Evolutionary conservation across 495 filamentous ascomycete species (phyloP).

Genomic region (Astrothelium macrocarpum): DNA sequence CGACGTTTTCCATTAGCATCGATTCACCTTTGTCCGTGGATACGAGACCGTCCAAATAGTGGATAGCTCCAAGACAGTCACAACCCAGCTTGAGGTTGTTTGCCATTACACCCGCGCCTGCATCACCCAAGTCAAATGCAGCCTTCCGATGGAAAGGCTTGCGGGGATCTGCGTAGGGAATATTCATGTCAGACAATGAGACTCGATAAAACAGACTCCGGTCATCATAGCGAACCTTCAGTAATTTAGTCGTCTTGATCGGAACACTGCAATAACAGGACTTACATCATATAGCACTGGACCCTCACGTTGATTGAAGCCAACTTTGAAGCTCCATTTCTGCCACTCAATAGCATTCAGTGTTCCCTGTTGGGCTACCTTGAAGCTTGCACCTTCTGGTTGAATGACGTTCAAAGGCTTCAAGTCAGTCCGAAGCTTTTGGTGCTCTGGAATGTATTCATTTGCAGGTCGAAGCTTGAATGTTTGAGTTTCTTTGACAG

Average conservation of each 20-base stretch:
- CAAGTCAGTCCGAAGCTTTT: slow-evolving; percentile 52
- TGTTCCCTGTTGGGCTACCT: slow-evolving; percentile 36
- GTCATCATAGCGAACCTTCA: slow-evolving; percentile 53
- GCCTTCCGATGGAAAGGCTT: slow-evolving; percentile 67
- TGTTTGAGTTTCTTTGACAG: slow-evolving; percentile 42
- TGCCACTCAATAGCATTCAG: slow-evolving; percentile 52
- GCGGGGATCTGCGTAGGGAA: slow-evolving; percentile 66
- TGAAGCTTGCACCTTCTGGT: slow-evolving; percentile 67
- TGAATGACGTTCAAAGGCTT: slow-evolving; percentile 71
- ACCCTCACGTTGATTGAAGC: slow-evolving; percentile 66
- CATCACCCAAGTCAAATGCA: slow-evolving; percentile 72
- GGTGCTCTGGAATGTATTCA: slow-evolving; percentile 67
- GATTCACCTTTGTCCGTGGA: slow-evolving; percentile 48
- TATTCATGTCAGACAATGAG: slow-evolving; percentile 65
- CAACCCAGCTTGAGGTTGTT: slow-evolving; percentile 55
- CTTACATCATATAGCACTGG: slow-evolving; percentile 54
- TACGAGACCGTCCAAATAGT: slow-evolving; percentile 57
- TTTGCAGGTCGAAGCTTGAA: slow-evolving; percentile 48
- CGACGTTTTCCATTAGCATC: slow-evolving; percentile 55
- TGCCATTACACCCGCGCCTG: slow-evolving; percentile 61
- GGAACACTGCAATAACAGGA: not conserved
- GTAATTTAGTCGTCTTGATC: not conserved
- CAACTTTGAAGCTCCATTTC: slow-evolving; percentile 62
- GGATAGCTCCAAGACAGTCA: slow-evolving; percentile 56
- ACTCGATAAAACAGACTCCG: slow-evolving; percentile 59